These are phyloP conservation scores for Neurospora sp. DNA, from an alignment of 495 filamentous ascomycete genomes.

Conservation along the genomic window DNA sequence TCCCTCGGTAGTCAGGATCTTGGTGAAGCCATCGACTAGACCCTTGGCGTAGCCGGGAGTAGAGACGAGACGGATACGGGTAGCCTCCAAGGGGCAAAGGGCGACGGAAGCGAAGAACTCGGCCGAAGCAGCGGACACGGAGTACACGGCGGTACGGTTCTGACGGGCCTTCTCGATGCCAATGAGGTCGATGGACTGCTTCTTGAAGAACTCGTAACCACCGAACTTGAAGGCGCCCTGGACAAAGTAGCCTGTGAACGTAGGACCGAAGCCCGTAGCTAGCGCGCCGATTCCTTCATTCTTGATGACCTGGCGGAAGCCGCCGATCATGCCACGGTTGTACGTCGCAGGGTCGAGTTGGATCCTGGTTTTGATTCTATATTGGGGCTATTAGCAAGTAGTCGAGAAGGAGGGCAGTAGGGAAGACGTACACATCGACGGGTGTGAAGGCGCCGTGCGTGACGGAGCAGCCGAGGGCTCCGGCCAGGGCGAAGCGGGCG, in stretches of 20 bases:
- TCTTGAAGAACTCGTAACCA: conserved; percentile 70
- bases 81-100: conserved; percentile 66
- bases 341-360: conserved; percentile 63
- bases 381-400: conserved; percentile 10
- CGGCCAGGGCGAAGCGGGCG: conserved; percentile 68
- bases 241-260: conserved; percentile 63
- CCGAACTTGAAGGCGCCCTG: conserved; percentile 74
- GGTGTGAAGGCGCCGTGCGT: conserved; percentile 77
- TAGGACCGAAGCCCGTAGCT: conserved; percentile 62
- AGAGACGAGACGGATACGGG: conserved; percentile 64
- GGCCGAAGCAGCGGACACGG: conserved; percentile 56
- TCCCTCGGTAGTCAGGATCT: conserved; percentile 58
- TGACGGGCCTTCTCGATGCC: conserved; percentile 55
- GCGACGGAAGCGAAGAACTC: conserved; percentile 68
- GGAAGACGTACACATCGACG: conserved; percentile 70
- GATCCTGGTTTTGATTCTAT: conserved; percentile 65
- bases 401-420: not conserved
- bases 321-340: conserved; percentile 61
- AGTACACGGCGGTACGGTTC: conserved; percentile 62
- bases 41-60: conserved; percentile 57
- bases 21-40: conserved; percentile 50
- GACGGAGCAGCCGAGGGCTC: conserved; percentile 74
- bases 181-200: conserved; percentile 56
- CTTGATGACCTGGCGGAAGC: conserved; percentile 56
- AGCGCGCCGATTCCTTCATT: conserved; percentile 62